Conservation (phyloP, 768 basidiomycete species). For the Podaxis rugospora region DNA sequence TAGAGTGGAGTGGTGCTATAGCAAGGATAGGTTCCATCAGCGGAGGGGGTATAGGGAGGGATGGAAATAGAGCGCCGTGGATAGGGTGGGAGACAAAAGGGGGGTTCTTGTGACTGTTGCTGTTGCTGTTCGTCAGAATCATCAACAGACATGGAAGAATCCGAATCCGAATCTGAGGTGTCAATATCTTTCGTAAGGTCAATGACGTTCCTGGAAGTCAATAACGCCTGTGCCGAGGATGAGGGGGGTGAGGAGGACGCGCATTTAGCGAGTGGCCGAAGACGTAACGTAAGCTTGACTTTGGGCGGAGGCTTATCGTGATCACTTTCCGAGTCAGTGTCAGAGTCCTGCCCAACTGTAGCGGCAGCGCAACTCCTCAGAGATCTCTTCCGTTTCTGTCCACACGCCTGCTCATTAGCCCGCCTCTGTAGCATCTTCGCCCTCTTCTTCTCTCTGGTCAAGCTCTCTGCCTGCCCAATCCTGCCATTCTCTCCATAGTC, state of each 20-base stretch:
- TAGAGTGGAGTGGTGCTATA: constrained; percentile 22
- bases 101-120: constrained; percentile 28
- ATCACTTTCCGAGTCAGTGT: constrained; percentile 34
- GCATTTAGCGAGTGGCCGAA: constrained; percentile 30
- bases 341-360: constrained; percentile 17
- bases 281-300: constrained; percentile 65
- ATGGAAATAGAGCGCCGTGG: constrained; percentile 56
- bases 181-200: constrained; percentile 40
- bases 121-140: constrained; percentile 34
- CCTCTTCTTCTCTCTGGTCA: constrained; percentile 24
- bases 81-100: constrained; percentile 52
- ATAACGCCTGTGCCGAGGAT: constrained; percentile 4
- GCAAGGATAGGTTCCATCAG: constrained; percentile 30
- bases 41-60: constrained; percentile 48
- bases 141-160: constrained; percentile 39
- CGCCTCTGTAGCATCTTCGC: constrained; percentile 17
- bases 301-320: constrained; percentile 49
- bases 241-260: constrained; percentile 11
- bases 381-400: constrained; percentile 41
- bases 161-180: constrained; percentile 28
- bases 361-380: constrained; percentile 30
- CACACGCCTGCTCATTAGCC: constrained; percentile 25
- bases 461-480: constrained; percentile 14
- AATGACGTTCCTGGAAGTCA: constrained; percentile 19
- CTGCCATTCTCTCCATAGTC: constrained; percentile 57